phyloP scores from a whole-genome alignment of 1,284 basidiomycete genomes.

The Puccinia polysora region DNA sequence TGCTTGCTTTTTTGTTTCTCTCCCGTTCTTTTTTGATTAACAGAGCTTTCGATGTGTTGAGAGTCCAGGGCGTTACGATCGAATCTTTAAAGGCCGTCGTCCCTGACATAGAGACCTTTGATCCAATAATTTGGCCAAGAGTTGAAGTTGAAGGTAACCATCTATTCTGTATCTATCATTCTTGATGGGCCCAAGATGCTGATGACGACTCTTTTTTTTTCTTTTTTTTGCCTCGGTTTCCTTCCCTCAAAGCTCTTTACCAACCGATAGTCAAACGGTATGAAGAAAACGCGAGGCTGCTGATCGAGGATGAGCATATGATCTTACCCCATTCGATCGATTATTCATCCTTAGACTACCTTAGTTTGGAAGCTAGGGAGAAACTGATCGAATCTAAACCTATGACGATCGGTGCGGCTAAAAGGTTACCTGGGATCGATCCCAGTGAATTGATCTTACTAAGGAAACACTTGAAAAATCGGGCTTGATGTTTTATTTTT shows the following conservation, averaged over 20 bases:
- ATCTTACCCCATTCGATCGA: slow-evolving; percentile 47
- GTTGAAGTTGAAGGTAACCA: slow-evolving; percentile 66
- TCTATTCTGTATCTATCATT: background rate
- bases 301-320: slow-evolving; percentile 48
- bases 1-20: slow-evolving; percentile 43
- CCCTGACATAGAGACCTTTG: slow-evolving; percentile 60
- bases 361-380: slow-evolving; percentile 50
- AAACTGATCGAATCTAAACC: slow-evolving; percentile 47
- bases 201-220: background rate
- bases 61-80: slow-evolving; percentile 62
- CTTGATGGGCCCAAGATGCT: background rate
- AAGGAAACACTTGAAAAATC: slow-evolving; percentile 23
- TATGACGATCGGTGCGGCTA: slow-evolving; percentile 45
- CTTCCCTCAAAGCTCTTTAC: slow-evolving; percentile 45
- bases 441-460: slow-evolving; percentile 30
- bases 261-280: slow-evolving; percentile 48
- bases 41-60: slow-evolving; percentile 70
- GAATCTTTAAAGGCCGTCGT: slow-evolving; percentile 58
- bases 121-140: slow-evolving; percentile 60
- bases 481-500: too few species aligned
- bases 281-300: slow-evolving; percentile 47
- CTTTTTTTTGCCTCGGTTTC: background rate
- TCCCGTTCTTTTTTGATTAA: background rate
- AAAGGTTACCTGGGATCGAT: slow-evolving; percentile 33
- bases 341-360: slow-evolving; percentile 47